phyloP scores from a whole-genome alignment of 2,329 filamentous ascomycete species.

The Fusarium pseudocircinatum region DNA sequence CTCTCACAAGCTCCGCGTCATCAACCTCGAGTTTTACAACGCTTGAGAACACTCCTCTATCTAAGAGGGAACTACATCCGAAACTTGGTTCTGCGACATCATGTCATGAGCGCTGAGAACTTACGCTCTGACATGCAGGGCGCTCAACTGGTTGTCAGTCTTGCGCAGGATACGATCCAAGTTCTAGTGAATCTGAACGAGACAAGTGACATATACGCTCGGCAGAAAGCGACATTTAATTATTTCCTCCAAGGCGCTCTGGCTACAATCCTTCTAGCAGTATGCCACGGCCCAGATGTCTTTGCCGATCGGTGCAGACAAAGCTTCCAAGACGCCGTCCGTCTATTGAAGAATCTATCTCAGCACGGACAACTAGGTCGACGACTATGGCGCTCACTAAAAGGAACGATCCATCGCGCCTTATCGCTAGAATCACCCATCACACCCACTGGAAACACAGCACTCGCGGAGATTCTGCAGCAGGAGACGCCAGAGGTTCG shows the following conservation, averaged over 20 bases:
- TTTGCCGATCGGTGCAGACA: slow-evolving; percentile 4
- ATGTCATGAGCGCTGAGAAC: background rate
- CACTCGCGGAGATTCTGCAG: background rate
- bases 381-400: slow-evolving; percentile 2
- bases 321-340: background rate
- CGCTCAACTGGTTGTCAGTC: background rate
- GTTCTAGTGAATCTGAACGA: slow-evolving; percentile 5
- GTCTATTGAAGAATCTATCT: background rate
- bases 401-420: slow-evolving; percentile 1
- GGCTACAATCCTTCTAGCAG: background rate
- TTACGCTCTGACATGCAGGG: background rate
- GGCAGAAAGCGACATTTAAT: slow-evolving; percentile 3
- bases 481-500: background rate
- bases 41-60: background rate
- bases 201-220: slow-evolving; percentile 6
- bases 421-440: background rate
- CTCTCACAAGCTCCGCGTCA: slow-evolving; percentile 3
- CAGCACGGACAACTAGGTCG: background rate
- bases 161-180: slow-evolving; percentile 8
- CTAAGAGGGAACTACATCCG: slow-evolving; percentile 6
- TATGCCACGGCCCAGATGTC: slow-evolving; percentile 2
- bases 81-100: background rate
- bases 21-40: background rate
- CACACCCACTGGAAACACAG: accelerated
- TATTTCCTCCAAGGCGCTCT: background rate